Evolutionary conservation across 495 filamentous ascomycete species (phyloP).

Genomic region (Aspergillus nanangensis): DNA sequence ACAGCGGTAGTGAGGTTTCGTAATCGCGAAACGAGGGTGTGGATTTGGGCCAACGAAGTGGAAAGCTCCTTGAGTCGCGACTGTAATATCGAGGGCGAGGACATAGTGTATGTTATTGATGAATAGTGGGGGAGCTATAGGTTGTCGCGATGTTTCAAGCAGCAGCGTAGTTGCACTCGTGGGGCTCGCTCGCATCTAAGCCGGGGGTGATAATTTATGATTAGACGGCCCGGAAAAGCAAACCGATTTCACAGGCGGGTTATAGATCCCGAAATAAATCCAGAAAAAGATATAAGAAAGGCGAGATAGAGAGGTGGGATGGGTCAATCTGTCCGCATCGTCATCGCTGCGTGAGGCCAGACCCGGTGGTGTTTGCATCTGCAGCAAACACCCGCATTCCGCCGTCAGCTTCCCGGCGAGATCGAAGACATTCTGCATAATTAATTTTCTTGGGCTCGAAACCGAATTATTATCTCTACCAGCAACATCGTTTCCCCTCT

Average conservation of each 20-base stretch:
- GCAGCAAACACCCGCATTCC: constrained; percentile 28
- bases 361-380: constrained; percentile 32
- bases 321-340: constrained; percentile 5
- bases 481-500: background rate
- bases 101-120: constrained; percentile 35
- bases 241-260: too few species aligned
- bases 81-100: constrained; percentile 54
- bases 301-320: background rate
- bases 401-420: background rate
- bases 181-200: too few species aligned
- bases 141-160: background rate
- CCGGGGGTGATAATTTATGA: too few species aligned
- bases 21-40: constrained; percentile 72
- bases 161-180: too few species aligned
- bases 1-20: constrained; percentile 60
- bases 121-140: background rate
- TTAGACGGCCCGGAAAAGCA: too few species aligned
- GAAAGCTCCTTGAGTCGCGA: constrained; percentile 65
- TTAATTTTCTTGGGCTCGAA: constrained; percentile 4
- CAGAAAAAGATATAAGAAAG: background rate
- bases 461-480: background rate
- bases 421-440: background rate
- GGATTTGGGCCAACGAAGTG: constrained; percentile 60
- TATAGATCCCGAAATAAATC: too few species aligned
- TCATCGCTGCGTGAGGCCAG: constrained; percentile 13